Percentiles rank a stretch among this genome's conserved stretches.
Conservation (phyloP, 2,329 filamentous ascomycete species). For the Ophiobolus disseminans region DNA sequence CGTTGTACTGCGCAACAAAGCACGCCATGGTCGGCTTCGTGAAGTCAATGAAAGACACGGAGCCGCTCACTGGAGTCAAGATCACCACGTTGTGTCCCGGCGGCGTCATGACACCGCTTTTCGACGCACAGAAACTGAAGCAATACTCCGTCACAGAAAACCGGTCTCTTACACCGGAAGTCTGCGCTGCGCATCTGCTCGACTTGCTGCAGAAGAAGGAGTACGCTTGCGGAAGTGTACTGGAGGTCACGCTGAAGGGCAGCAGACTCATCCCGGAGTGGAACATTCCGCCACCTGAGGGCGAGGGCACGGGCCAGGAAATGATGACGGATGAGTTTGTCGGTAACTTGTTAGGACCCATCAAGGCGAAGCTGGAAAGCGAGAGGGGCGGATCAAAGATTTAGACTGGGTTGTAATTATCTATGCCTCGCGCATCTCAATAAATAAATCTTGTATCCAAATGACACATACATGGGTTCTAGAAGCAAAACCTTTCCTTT, state of each 20-base stretch:
- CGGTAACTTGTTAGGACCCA: constrained; percentile 29
- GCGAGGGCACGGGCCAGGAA: constrained; percentile 29
- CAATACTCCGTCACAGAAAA: constrained; percentile 28
- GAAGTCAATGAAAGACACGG: constrained; percentile 34
- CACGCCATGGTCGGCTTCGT: constrained; percentile 43
- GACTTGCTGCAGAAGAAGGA: constrained; percentile 38
- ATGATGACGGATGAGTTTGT: constrained; percentile 16
- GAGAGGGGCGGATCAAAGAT: constrained; percentile 21
- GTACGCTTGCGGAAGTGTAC: constrained; percentile 33
- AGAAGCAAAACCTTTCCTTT: too few relatives aligned
- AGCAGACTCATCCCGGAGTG: constrained; percentile 35
- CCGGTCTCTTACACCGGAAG: constrained; percentile 24
- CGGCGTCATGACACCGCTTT: constrained; percentile 34
- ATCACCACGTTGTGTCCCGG: constrained; percentile 39
- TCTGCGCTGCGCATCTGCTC: constrained; percentile 29
- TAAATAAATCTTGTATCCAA: too few relatives aligned
- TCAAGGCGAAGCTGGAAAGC: constrained; percentile 22
- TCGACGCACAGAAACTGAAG: constrained; percentile 27
- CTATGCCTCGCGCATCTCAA: too few relatives aligned
- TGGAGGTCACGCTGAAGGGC: constrained; percentile 29
- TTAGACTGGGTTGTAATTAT: constrained; percentile 4
- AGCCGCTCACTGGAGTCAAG: constrained; percentile 39
- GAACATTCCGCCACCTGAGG: constrained; percentile 32
- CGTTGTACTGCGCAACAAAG: constrained; percentile 42
- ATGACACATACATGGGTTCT: too few relatives aligned